phyloP scores from a whole-genome alignment of 768 basidiomycete species.

The Lentinula detonsa region DNA sequence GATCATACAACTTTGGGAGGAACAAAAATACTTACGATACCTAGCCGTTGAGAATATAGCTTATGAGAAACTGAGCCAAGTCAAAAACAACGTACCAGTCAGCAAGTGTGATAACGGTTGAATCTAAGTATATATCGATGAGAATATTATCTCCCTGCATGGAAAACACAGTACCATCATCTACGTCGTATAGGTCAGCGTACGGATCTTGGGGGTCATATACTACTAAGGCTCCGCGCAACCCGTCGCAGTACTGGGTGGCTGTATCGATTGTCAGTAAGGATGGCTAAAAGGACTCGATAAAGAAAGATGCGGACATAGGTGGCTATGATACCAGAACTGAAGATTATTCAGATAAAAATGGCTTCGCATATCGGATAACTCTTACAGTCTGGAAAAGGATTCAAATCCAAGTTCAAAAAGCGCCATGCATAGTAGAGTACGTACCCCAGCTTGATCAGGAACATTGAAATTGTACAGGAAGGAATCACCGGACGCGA shows the following conservation, averaged over 20 bases:
- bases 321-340: background rate
- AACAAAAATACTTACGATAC: background rate
- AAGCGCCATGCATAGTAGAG: background rate
- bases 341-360: background rate
- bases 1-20: background rate
- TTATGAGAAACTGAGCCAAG: background rate
- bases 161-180: constrained; percentile 20
- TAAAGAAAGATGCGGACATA: background rate
- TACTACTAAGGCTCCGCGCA: constrained; percentile 28
- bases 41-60: background rate
- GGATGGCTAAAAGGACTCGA: background rate
- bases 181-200: constrained; percentile 15
- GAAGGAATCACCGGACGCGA: constrained; percentile 21
- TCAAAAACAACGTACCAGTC: constrained; percentile 21
- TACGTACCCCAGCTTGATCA: constrained; percentile 26
- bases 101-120: constrained; percentile 25
- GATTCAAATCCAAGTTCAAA: background rate
- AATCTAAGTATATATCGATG: background rate
- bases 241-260: constrained; percentile 33
- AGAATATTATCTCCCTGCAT: background rate
- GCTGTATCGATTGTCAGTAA: background rate
- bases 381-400: background rate
- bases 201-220: constrained; percentile 31
- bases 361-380: background rate
- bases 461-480: constrained; percentile 24